Base-by-base conservation (phyloP, 2,329 filamentous ascomycete genomes). In the Microsporum audouinii region DNA sequence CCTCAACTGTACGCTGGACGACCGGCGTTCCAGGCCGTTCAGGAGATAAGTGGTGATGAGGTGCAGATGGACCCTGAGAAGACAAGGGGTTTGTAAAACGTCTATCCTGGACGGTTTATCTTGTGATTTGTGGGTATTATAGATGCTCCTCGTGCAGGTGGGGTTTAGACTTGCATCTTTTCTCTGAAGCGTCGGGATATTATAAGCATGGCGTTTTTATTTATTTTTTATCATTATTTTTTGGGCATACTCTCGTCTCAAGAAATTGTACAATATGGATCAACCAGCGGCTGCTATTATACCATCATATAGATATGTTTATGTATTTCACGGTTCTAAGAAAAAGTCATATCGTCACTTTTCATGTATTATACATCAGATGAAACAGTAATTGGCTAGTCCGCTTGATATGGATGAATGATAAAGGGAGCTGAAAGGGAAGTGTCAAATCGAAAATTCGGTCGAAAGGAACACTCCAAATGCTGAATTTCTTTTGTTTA, bases 1-100 rank as follows among this genome's bases (percentile, higher is more conserved):
- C 83, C 85, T 71, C 86, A 94, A 77, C 74, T 95, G 66, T 95
- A 95, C 73, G 89, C 86, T 14, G 90, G 90, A 36, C 84, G 84
- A 70, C 81, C 85, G 53, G 88, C 87, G 6, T 90, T 88, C 71
- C 82, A 83, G 62, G 74, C 77, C n/a, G 83, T 83, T 64, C 84
- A 83, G 73, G 80, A 82, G 73, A 86, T 85, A 57, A 84, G 82
- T 68, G 87, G 86, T 51, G 83, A 88, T 73, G 87, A 88, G 70
- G 72, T 72, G n/a, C 68, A 74, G 63, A 77, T 78, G 73, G 76
- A 78, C 64, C 75, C 75, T 23, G 74, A 76, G 69, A 77, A 78
- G 72, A 78, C 76, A n/a, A 71, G 76, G 33, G 76, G 76, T 7
- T 65, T 78, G 31, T 53, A 53, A 53, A 27, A 33, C 17, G 17